phyloP scores from a whole-genome alignment of 83 land plant species.

The Isoetes engelmannii region DNA sequence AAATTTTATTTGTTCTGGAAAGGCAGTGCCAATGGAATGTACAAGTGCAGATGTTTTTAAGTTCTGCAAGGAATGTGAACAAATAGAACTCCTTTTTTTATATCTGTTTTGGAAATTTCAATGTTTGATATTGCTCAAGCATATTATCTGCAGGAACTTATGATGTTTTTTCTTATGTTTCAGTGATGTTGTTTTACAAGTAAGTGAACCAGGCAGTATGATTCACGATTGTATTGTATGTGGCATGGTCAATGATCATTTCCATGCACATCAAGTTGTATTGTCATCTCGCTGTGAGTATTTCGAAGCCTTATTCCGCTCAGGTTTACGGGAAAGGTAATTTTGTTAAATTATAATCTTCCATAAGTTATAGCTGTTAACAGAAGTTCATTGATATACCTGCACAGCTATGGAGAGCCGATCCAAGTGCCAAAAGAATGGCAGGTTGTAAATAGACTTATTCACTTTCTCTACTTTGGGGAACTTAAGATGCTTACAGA shows the following conservation, averaged over 20 bases:
- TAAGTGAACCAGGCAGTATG: slow-evolving; percentile 17
- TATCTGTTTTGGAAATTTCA: not conserved
- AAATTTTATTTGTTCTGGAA: not conserved
- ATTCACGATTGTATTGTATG: slow-evolving; percentile 32
- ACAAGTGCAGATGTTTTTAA: not conserved
- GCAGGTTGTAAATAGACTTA: no score
- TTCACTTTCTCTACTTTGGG: no score
- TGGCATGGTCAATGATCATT: slow-evolving; percentile 33
- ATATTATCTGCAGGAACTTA: not conserved
- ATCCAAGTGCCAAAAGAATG: no score
- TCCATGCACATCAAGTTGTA: slow-evolving; percentile 66
- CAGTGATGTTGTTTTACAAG: slow-evolving; percentile 73
- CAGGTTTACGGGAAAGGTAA: slow-evolving; percentile 91
- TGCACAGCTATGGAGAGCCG: no score
- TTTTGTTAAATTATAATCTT: no score
- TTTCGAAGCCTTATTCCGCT: slow-evolving; percentile 58
- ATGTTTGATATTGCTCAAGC: not conserved
- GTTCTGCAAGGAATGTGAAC: not conserved
- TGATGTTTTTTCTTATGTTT: slow-evolving; percentile 3
- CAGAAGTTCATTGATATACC: no score
- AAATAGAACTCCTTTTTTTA: not conserved
- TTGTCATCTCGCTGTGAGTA: slow-evolving; percentile 61
- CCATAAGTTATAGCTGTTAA: no score
- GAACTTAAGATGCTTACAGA: no score
- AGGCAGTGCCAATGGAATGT: not conserved